Conservation (phyloP, 768 basidiomycete species). For the Russula vinacea region DNA sequence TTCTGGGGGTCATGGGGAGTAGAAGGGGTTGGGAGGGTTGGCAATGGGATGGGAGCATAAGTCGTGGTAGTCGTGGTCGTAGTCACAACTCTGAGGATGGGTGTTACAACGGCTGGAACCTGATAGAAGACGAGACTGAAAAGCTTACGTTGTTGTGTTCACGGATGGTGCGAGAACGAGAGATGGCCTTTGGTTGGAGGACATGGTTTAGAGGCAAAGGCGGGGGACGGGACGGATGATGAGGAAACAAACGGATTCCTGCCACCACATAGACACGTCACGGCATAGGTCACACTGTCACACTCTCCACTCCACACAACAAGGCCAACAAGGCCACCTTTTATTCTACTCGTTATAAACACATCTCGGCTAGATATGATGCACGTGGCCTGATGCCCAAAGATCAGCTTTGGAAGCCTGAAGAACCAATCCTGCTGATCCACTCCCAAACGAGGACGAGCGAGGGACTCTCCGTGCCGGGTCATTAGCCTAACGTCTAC, state of each 20-base stretch:
- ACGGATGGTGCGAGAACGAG: conserved; percentile 77
- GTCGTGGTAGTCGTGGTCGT: conserved; percentile 90
- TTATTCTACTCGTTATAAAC: not conserved
- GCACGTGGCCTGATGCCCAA: no score
- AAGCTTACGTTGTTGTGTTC: conserved; percentile 75
- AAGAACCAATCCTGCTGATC: not conserved
- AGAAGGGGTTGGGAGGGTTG: conserved; percentile 64
- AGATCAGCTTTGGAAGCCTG: not conserved
- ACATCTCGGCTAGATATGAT: not conserved
- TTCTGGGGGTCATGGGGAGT: conserved; percentile 74
- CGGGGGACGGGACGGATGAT: conserved; percentile 27
- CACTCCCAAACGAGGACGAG: not conserved
- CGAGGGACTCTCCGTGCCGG: not conserved
- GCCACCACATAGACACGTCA: conserved; percentile 7
- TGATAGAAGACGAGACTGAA: conserved; percentile 2
- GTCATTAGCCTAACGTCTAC: not conserved
- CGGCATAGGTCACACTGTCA: conserved; percentile 5
- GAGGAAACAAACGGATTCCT: conserved; percentile 30
- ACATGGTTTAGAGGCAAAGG: conserved; percentile 48
- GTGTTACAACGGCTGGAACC: conserved; percentile 3
- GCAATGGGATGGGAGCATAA: conserved; percentile 83
- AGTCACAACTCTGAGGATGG: conserved; percentile 65
- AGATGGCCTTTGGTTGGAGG: conserved; percentile 58
- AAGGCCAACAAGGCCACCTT: not conserved
- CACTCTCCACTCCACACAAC: not conserved